Evolutionary conservation across 2,329 filamentous ascomycete genomes (phyloP), one percentile per base, ranked within the genome.

Genomic region (Fusarium veterinarium): DNA sequence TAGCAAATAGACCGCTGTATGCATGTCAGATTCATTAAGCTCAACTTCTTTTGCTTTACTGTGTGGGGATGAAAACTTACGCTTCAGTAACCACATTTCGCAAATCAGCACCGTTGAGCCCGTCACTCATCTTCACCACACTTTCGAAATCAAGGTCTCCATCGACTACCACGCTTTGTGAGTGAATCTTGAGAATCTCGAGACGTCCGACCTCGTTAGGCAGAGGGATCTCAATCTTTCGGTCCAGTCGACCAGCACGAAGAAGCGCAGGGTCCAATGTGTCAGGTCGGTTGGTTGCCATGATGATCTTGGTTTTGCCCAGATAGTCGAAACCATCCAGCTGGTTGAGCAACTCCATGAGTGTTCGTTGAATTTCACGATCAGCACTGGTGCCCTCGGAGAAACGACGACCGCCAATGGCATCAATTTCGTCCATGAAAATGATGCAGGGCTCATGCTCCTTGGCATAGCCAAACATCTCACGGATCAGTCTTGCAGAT

Each of bases 371-470:
- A 77, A 99, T 99, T 83, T 99, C 96, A 79, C 97, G 92, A 86
- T 99, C 96, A 56, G 96, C 96, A 67, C 95, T 97, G 57, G 96
- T 99, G 76, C 97, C 96, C 83, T 99, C 96, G 1, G 94, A 97
- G 84, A 99, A 99, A 78, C 96, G 90, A 78, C 97, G 91, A 72
- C 97, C 97, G 82, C 96, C 96, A 79, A 99, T 99, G 80, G 96
- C 96, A 80, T 99, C 96, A 80, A 99, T 99, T 85, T 99, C 96
- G 87, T 99, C 97, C 96, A 99, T 99, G 89, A 99, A 99, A 85
- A 99, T 99, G 83, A 99, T 99, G 83, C 96, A 99, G 42, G 96
- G 96, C 84, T 99, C 96, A 83, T 99, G 96, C 83, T 99, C 97
- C 85, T 98, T 98, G 79, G 97, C 96, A 80, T 99, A 99, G 65